Percentiles rank a stretch among this genome's conserved stretches.
Conservation (phyloP, 345 rosid species). For the Noccaea bulbosa region DNA sequence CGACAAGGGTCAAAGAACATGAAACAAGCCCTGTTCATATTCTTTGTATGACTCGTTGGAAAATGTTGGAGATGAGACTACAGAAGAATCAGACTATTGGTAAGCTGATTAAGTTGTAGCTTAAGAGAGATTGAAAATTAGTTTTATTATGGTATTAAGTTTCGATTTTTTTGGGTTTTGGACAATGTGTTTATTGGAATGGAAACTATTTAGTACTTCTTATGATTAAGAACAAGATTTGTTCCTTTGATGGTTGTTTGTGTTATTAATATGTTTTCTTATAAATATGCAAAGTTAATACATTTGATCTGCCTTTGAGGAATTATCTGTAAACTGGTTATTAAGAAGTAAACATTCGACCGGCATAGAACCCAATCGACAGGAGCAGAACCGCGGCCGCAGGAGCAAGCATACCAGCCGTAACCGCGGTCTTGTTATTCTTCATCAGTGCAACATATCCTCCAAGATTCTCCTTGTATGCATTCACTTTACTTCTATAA, state of each 20-base stretch:
- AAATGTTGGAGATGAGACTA: conserved; percentile 4
- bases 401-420: conserved; percentile 33
- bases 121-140: neutral
- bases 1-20: conserved; percentile 14
- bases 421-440: conserved; percentile 29
- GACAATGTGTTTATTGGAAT: neutral
- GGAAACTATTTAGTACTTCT: neutral
- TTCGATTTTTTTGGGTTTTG: neutral
- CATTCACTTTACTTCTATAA: conserved; percentile 27
- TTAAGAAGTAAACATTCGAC: conserved; percentile 31
- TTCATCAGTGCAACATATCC: conserved; percentile 41
- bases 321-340: neutral
- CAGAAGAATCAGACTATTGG: conserved; percentile 12
- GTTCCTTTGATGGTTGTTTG: neutral
- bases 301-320: conserved; percentile 6
- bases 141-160: neutral
- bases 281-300: conserved; percentile 6
- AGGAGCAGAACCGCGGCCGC: conserved; percentile 36
- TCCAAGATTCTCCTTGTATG: conserved; percentile 40
- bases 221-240: neutral
- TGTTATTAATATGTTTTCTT: conserved; percentile 15
- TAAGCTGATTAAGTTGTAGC: conserved; percentile 10
- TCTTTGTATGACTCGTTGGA: conserved; percentile 17
- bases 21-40: conserved; percentile 8
- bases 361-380: conserved; percentile 40